These are phyloP conservation scores for Mucuna pruriens DNA, from an alignment of 306 rosid genomes.

Conservation along the genomic window DNA sequence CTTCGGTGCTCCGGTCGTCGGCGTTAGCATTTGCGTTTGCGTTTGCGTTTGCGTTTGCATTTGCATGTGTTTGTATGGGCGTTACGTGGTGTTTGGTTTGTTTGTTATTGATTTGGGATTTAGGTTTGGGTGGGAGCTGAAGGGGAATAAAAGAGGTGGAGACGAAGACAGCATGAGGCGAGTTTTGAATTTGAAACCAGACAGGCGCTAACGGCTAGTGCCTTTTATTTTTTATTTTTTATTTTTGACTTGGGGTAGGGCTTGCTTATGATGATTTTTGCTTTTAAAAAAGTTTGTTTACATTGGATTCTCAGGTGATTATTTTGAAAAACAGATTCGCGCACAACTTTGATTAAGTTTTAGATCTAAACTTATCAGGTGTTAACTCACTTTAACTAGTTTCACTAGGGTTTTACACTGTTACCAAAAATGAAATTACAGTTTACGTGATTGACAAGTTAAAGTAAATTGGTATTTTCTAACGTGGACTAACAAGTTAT, in stretches of 20 bases:
- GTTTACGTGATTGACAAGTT: neutral
- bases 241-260: neutral
- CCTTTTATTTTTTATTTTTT: neutral
- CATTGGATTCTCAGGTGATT: slow-evolving; percentile 15
- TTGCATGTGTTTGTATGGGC: slow-evolving; percentile 7
- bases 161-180: neutral
- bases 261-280: neutral
- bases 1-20: slow-evolving; percentile 42
- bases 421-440: too few relatives aligned
- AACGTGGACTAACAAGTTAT: neutral
- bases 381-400: neutral
- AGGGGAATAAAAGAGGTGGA: neutral
- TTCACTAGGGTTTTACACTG: neutral
- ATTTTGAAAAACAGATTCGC: neutral
- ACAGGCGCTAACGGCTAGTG: slow-evolving; percentile 91
- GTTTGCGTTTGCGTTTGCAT: slow-evolving; percentile 13
- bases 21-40: slow-evolving; percentile 43
- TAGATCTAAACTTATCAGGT: neutral
- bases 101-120: neutral
- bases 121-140: neutral
- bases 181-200: slow-evolving; percentile 73
- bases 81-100: slow-evolving; percentile 24
- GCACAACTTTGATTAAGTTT: neutral
- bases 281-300: slow-evolving; percentile 10
- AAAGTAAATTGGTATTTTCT: neutral